phyloP scores from a whole-genome alignment of 768 basidiomycete genomes.

The Termitomyces sp. region DNA sequence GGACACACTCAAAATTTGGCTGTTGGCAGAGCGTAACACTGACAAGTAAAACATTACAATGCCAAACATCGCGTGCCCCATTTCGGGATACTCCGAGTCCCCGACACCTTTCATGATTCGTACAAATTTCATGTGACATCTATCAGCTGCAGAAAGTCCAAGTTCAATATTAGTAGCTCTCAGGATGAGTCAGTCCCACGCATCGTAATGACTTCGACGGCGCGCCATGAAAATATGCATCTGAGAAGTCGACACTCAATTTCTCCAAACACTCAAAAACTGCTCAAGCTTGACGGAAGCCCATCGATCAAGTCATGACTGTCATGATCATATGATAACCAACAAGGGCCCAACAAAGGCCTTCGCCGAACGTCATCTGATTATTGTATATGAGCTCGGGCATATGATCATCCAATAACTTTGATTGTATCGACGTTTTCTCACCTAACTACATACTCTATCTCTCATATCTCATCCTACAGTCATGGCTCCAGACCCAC shows the following conservation, averaged over 20 bases:
- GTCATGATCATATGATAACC: conserved; percentile 14
- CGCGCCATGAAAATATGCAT: no score
- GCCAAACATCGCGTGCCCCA: neutral
- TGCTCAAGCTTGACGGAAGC: neutral
- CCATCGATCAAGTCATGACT: conserved; percentile 15
- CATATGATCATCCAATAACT: neutral
- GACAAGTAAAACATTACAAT: conserved; percentile 9
- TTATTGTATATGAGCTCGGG: neutral
- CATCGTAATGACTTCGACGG: no score
- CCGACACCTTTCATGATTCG: no score
- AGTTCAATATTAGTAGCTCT: no score
- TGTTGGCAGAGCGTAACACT: neutral
- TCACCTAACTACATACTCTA: neutral
- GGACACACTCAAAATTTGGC: conserved; percentile 15
- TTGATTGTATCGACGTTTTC: neutral
- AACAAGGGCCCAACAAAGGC: no score
- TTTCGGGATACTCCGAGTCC: neutral
- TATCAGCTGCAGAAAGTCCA: no score
- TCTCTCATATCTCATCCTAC: neutral
- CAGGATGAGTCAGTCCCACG: no score
- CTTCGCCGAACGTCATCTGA: neutral
- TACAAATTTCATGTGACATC: no score
- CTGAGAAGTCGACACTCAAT: no score
- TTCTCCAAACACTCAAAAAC: no score
- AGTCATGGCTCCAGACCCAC: conserved; percentile 34